phyloP scores from a whole-genome alignment of 371 early-diverging fungal genomes.

The Lichtheimia corymbifera region DNA sequence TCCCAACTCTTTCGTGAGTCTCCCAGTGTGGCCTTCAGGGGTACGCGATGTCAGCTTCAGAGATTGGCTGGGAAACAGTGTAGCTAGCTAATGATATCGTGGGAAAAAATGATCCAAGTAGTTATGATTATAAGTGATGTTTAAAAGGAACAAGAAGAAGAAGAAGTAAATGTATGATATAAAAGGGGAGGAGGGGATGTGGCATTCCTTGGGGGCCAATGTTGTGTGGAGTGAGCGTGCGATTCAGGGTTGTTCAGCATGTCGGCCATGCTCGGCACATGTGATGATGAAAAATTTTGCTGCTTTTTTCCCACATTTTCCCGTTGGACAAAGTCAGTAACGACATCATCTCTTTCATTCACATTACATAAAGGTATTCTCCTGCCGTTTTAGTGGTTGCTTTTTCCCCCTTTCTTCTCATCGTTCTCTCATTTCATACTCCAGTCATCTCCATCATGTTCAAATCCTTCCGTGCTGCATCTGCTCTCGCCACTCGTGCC shows the following conservation, averaged over 20 bases:
- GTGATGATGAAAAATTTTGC: conserved; percentile 7
- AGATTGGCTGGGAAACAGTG: not conserved
- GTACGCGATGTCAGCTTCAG: no score
- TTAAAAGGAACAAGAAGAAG: not conserved
- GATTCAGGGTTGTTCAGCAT: no score
- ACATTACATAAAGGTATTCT: conserved; percentile 3
- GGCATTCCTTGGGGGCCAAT: not conserved
- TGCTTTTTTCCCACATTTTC: conserved; percentile 11
- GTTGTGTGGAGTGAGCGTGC: not conserved
- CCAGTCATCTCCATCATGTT: conserved; percentile 42
- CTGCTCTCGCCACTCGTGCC: conserved; percentile 51
- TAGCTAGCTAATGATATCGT: not conserved
- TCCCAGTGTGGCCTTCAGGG: not conserved
- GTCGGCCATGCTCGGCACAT: conserved; percentile 14
- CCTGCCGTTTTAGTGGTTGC: not conserved
- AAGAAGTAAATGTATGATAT: not conserved
- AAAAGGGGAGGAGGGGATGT: not conserved
- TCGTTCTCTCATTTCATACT: not conserved
- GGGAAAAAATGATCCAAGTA: not conserved
- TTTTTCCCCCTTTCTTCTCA: not conserved
- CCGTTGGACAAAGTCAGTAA: conserved; percentile 2
- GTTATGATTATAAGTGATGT: no score
- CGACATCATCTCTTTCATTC: not conserved
- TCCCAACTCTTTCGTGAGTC: conserved; percentile 11
- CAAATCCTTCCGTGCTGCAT: conserved; percentile 53